These are phyloP conservation scores for Candida gorgasii DNA, from an alignment of 805 yeast species.

Conservation along the genomic window DNA sequence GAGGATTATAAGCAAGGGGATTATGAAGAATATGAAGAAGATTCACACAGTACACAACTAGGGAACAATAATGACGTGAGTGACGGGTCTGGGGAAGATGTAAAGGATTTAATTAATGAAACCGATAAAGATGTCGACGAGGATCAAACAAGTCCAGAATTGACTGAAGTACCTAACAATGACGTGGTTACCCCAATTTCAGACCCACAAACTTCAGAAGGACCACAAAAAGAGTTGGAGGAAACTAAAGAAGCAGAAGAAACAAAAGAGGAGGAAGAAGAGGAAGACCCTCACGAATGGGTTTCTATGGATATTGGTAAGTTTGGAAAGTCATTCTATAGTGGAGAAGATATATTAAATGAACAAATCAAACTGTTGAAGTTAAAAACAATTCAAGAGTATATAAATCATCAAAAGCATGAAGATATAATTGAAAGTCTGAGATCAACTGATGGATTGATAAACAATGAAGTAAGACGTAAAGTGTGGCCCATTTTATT, in stretches of 20 bases:
- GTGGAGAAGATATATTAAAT: constrained; percentile 33
- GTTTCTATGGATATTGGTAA: constrained; percentile 50
- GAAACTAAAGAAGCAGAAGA: not conserved
- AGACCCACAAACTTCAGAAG: no score
- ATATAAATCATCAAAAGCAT: constrained; percentile 25
- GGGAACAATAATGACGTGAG: not conserved
- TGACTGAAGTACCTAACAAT: no score
- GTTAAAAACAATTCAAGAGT: constrained; percentile 41
- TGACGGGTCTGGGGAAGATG: not conserved
- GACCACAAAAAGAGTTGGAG: no score
- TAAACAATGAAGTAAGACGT: constrained; percentile 41
- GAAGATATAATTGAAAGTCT: constrained; percentile 32
- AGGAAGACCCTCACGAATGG: constrained; percentile 42
- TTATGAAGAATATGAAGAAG: not conserved
- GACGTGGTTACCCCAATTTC: no score
- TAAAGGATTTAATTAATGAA: not conserved
- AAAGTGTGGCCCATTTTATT: constrained; percentile 55
- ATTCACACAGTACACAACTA: no score
- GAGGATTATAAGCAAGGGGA: constrained; percentile 3
- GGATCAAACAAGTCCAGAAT: not conserved
- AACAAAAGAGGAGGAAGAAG: not conserved
- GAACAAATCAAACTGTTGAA: constrained; percentile 40
- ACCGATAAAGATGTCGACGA: not conserved
- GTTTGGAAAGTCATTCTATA: constrained; percentile 48
- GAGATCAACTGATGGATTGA: constrained; percentile 49